Percentiles rank a stretch among this genome's conserved stretches.
phyloP scores from a whole-genome alignment of 2,329 filamentous ascomycete species.

The Sporothrix luriei region DNA sequence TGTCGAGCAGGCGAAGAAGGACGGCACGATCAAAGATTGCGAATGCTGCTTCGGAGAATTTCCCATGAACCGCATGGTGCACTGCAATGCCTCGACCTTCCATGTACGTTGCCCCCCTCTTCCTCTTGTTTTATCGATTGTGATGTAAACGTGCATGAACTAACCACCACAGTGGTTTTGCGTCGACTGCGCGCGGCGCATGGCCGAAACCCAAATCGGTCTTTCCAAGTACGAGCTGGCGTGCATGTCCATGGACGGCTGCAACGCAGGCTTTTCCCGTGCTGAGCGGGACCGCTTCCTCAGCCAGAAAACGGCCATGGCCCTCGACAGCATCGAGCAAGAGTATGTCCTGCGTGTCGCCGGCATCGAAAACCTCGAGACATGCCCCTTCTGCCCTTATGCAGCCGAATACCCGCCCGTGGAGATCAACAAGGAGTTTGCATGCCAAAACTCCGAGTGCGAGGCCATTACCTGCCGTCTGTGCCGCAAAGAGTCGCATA shows the following conservation, averaged over 20 bases:
- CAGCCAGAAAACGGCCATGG: constrained; percentile 58
- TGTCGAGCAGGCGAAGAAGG: constrained; percentile 46
- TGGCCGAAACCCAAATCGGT: constrained; percentile 70
- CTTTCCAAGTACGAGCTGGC: constrained; percentile 66
- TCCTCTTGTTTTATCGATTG: not conserved
- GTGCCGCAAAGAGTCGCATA: constrained; percentile 69
- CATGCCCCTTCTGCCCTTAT: constrained; percentile 81
- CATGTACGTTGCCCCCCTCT: constrained; percentile 50
- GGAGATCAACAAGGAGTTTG: constrained; percentile 71
- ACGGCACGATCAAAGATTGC: constrained; percentile 66
- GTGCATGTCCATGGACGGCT: constrained; percentile 72
- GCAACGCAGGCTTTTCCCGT: constrained; percentile 61
- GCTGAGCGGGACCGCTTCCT: constrained; percentile 61
- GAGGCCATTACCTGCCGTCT: constrained; percentile 65
- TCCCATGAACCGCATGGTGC: constrained; percentile 67
- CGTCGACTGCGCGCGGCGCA: constrained; percentile 62
- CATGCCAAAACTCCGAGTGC: constrained; percentile 69
- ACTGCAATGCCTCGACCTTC: constrained; percentile 60
- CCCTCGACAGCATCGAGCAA: constrained; percentile 71
- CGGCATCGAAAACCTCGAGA: constrained; percentile 69
- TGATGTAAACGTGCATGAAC: not conserved
- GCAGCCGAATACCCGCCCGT: constrained; percentile 71
- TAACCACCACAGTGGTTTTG: constrained; percentile 63
- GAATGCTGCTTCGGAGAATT: constrained; percentile 71
- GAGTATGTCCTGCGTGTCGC: constrained; percentile 69